Evolutionary conservation across 2,329 filamentous ascomycete genomes (phyloP), one percentile per base, ranked within the genome.

Genomic region (Clarireedia homoeocarpa): DNA sequence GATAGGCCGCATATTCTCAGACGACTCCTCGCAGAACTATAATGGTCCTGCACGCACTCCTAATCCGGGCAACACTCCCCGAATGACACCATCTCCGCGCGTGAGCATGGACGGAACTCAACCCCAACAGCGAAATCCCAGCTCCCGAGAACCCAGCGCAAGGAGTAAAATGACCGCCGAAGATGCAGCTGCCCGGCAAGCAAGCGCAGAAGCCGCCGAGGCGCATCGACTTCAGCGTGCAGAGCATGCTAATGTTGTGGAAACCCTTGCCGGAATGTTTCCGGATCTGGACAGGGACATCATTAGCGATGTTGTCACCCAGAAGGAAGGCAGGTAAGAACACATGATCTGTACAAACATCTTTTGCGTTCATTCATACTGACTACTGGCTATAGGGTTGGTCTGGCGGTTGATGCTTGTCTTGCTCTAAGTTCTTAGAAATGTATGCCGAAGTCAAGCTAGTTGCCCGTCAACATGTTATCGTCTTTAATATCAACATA

Each of bases 251-350:
- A 92, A 91, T 65, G 85, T 99, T 6, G 92, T 97, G 2, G 94
- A 97, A 73, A 97, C 94, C 38, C 74, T 99, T 56, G 85, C 89
- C 48, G 88, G 90, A 65, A 99, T 99, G 94, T 99, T 99, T 70
- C 94, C 94, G 0, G 91, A 95, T 68, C 76, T 99, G 51, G 94
- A 99, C 71, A 83, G 84, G 66, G 95, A 99, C 49, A 81, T 99
- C 39, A 97, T 99, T 68, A 91, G 91, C 66, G 94, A 99, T 73
- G 94, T 99, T 42, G 94, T 99, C 26, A 85, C 92, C 70, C 84
- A 95, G 75, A 96, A 99, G 73, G 86, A 96, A 72, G 95, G 94
- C 69, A 83, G 89, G 90, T 92, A 71, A 75, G 88, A 20, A 46
- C 51, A 2, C 14, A 38, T 15, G 14, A 27, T 14, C 15, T 14